phyloP scores from a whole-genome alignment of 306 rosid genomes.

The Abrus pulchellus region DNA sequence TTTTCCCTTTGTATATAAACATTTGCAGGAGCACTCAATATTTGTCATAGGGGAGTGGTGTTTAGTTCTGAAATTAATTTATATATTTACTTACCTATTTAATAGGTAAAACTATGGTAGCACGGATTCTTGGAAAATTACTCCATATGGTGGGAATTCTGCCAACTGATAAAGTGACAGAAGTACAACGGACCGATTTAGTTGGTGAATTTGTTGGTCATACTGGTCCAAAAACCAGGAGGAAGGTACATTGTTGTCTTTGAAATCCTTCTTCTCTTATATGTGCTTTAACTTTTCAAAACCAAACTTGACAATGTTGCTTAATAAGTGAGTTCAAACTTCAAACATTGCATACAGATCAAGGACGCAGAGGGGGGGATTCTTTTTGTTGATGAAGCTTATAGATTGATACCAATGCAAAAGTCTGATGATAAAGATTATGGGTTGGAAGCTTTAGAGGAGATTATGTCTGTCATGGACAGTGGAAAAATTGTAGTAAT shows the following conservation, averaged over 20 bases:
- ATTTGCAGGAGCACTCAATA: slow-evolving; percentile 15
- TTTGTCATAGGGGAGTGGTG: not conserved
- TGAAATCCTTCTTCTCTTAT: slow-evolving; percentile 25
- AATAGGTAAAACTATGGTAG: slow-evolving; percentile 97
- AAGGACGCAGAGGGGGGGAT: slow-evolving; percentile 97
- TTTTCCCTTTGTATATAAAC: slow-evolving; percentile 6
- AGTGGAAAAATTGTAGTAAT: slow-evolving; percentile 89
- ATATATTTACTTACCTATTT: slow-evolving; percentile 28
- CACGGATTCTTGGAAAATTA: slow-evolving; percentile 90
- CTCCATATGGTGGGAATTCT: slow-evolving; percentile 97
- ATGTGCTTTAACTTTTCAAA: not conserved
- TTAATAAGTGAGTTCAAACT: slow-evolving; percentile 39
- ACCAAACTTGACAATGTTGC: not conserved
- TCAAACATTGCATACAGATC: slow-evolving; percentile 60
- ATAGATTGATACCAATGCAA: slow-evolving; percentile 93
- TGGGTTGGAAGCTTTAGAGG: slow-evolving; percentile 97
- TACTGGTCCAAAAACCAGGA: slow-evolving; percentile 96
- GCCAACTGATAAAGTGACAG: slow-evolving; percentile 89
- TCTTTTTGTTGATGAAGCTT: slow-evolving; percentile 95
- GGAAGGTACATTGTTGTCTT: slow-evolving; percentile 62
- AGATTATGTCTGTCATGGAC: slow-evolving; percentile 99
- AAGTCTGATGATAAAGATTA: slow-evolving; percentile 94
- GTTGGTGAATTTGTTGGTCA: slow-evolving; percentile 99
- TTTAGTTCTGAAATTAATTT: not conserved
- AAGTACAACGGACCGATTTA: slow-evolving; percentile 96